phyloP scores from a whole-genome alignment of 345 rosid species.

The Brassica carinata region DNA sequence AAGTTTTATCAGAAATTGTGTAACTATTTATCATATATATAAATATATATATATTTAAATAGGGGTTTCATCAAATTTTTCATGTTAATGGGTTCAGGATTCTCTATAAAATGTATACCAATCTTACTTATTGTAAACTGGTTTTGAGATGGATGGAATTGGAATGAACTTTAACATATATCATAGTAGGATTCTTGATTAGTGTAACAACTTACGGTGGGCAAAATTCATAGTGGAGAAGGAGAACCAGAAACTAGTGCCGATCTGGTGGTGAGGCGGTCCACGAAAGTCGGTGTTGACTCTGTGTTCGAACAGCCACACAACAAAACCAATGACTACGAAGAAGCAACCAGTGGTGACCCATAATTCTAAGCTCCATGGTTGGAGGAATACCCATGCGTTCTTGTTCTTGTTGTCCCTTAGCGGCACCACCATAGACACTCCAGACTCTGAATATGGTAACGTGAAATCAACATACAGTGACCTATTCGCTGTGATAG shows the following conservation, averaged over 20 bases:
- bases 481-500: slow-evolving; percentile 57
- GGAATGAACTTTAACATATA: not conserved
- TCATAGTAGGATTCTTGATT: not conserved
- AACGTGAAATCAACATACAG: slow-evolving; percentile 58
- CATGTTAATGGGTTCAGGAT: too few species aligned
- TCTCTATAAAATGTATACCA: too few species aligned
- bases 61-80: too few species aligned
- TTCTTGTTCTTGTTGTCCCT: slow-evolving; percentile 43
- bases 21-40: too few species aligned
- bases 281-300: slow-evolving; percentile 67
- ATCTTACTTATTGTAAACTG: not conserved
- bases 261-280: slow-evolving; percentile 39
- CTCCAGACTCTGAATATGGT: slow-evolving; percentile 73
- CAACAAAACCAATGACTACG: slow-evolving; percentile 54
- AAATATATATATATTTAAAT: too few species aligned
- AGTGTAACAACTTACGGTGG: slow-evolving; percentile 32
- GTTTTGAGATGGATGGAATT: not conserved
- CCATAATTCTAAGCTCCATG: slow-evolving; percentile 72
- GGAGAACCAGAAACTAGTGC: slow-evolving; percentile 43
- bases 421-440: slow-evolving; percentile 65
- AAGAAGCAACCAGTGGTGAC: slow-evolving; percentile 54
- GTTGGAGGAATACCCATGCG: slow-evolving; percentile 70
- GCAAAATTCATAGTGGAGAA: slow-evolving; percentile 42
- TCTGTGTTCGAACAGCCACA: slow-evolving; percentile 77
- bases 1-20: not conserved